A percentile compares a stretch with the other conserved stretches of the same genome.
Conservation (phyloP, 148 eudicot genomes). For the Rhododendron kiyosumense region DNA sequence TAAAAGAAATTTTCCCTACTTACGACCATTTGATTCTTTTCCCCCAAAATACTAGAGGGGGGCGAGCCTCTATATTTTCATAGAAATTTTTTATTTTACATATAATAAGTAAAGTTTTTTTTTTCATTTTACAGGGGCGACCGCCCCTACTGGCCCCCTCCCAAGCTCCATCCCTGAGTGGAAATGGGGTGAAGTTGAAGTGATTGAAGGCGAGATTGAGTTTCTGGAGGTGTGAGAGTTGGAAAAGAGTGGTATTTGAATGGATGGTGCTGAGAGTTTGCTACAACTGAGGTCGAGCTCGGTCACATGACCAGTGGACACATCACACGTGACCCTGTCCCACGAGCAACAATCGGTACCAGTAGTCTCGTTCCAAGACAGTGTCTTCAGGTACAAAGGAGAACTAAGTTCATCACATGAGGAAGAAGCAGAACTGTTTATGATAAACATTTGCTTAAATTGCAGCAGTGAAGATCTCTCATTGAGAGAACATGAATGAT, state of each 20-base stretch:
- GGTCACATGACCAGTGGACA: background rate
- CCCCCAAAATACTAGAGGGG: too few species aligned
- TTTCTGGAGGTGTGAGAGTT: background rate
- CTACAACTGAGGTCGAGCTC: slow-evolving; percentile 9
- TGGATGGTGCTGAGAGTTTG: background rate
- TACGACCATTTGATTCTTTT: too few species aligned
- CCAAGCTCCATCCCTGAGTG: too few species aligned
- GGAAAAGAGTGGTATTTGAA: background rate
- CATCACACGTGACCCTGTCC: slow-evolving; percentile 6
- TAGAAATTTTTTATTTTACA: too few species aligned
- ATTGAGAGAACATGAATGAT: background rate
- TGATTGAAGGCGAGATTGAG: background rate
- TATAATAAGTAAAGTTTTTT: too few species aligned
- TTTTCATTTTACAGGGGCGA: too few species aligned
- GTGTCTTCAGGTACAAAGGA: background rate
- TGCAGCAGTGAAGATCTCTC: background rate
- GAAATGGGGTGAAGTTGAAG: background rate
- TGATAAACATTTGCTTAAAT: background rate
- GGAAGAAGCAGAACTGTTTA: background rate
- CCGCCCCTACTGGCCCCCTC: too few species aligned
- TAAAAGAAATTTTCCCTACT: too few species aligned
- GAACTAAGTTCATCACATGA: too few species aligned
- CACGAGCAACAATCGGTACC: background rate
- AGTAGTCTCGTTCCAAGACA: background rate
- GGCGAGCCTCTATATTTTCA: too few species aligned